Evolutionary conservation across 2,329 filamentous ascomycete species (phyloP).

Genomic region (Botrytis deweyae): DNA sequence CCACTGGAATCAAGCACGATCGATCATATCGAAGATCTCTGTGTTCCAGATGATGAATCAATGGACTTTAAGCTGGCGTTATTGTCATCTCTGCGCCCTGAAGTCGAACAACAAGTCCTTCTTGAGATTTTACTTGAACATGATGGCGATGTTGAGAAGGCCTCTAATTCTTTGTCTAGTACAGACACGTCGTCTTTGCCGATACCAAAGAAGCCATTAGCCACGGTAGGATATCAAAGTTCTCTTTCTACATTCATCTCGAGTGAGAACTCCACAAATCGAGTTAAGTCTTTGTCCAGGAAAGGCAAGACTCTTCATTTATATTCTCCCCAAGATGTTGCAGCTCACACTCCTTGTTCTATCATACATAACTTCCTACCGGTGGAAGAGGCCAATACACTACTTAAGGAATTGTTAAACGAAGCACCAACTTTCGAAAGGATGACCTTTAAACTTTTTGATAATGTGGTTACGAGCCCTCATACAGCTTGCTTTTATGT

Average conservation of each 20-base stretch:
- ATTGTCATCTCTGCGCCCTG: conserved; percentile 72
- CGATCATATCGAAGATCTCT: conserved; percentile 33
- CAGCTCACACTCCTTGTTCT: conserved; percentile 81
- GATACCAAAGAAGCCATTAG: conserved; percentile 35
- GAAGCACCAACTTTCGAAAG: conserved; percentile 71
- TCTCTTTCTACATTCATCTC: conserved; percentile 56
- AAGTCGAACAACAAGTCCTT: conserved; percentile 61
- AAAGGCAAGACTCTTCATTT: conserved; percentile 83
- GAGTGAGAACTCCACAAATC: conserved; percentile 41
- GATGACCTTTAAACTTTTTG: conserved; percentile 81
- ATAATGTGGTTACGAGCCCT: conserved; percentile 79
- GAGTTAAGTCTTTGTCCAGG: conserved; percentile 57
- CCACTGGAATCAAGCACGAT: background rate
- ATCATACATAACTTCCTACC: conserved; percentile 91
- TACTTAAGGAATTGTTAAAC: conserved; percentile 72
- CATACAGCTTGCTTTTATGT: conserved; percentile 86
- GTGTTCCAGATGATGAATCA: conserved; percentile 57
- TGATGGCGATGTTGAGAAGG: conserved; percentile 70
- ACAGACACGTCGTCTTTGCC: conserved; percentile 19
- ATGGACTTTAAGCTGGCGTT: conserved; percentile 90
- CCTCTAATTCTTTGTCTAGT: conserved; percentile 56
- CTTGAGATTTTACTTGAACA: conserved; percentile 77
- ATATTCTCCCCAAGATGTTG: conserved; percentile 78
- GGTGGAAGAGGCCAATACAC: conserved; percentile 63
- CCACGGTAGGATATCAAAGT: conserved; percentile 55